Evolutionary conservation across 805 yeast species (phyloP).

Genomic region (Danielia oregonensis): DNA sequence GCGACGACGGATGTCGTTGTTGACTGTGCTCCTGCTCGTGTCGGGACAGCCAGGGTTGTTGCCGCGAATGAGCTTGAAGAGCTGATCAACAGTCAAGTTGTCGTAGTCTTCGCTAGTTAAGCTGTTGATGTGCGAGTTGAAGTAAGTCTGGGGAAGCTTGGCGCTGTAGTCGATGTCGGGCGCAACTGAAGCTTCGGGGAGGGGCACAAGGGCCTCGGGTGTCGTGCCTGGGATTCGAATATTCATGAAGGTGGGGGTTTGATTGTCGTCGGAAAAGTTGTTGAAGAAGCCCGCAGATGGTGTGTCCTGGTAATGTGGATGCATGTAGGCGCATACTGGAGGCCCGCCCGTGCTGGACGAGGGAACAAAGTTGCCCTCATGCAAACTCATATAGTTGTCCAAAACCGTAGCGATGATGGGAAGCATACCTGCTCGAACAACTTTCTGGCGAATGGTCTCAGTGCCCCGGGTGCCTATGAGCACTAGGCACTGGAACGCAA

Average conservation of each 20-base stretch:
- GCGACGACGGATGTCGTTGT: conserved; percentile 32
- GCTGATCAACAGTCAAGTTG: conserved; percentile 31
- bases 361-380: conserved; percentile 32
- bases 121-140: conserved; percentile 12
- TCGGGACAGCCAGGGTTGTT: conserved; percentile 10
- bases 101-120: conserved; percentile 40
- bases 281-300: conserved; percentile 7
- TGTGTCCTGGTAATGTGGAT: not conserved
- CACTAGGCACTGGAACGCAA: conserved; percentile 89
- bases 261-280: conserved; percentile 4
- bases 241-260: conserved; percentile 7
- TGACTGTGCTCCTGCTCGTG: conserved; percentile 13
- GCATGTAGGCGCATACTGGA: conserved; percentile 4
- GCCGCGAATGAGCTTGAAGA: conserved; percentile 33
- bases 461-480: conserved; percentile 91
- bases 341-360: not conserved
- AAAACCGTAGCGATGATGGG: conserved; percentile 89
- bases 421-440: conserved; percentile 87
- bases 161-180: not conserved
- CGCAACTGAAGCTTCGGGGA: not conserved
- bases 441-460: conserved; percentile 76
- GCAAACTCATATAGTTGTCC: conserved; percentile 68
- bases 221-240: conserved; percentile 4
- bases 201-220: not conserved
- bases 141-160: not conserved